These are phyloP conservation scores for Lentinus tigrinus DNA, from an alignment of 768 basidiomycete species.

Conservation along the genomic window DNA sequence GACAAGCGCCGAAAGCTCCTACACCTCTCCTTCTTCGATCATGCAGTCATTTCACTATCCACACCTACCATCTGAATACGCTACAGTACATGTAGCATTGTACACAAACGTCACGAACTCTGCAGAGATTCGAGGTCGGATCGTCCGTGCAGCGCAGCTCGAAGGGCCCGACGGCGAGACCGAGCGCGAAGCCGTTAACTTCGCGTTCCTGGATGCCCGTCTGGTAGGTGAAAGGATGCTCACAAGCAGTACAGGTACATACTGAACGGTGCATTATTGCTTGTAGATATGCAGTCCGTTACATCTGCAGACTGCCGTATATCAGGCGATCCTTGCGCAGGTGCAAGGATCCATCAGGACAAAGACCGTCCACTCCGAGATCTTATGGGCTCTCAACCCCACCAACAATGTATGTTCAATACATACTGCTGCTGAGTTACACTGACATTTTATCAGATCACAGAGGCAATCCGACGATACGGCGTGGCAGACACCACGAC, in stretches of 20 bases:
- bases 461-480: slow-evolving; percentile 83
- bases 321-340: slow-evolving; percentile 76
- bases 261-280: neutral
- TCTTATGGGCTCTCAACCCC: slow-evolving; percentile 85
- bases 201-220: slow-evolving; percentile 85
- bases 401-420: slow-evolving; percentile 69
- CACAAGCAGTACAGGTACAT: neutral
- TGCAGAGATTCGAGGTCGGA: slow-evolving; percentile 54
- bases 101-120: slow-evolving; percentile 70
- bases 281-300: slow-evolving; percentile 73
- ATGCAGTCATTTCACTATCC: slow-evolving; percentile 61
- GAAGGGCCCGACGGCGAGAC: slow-evolving; percentile 58
- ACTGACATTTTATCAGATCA: slow-evolving; percentile 56
- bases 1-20: no score
- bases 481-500: slow-evolving; percentile 71
- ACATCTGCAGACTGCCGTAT: slow-evolving; percentile 82
- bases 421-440: neutral
- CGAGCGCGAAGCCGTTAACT: slow-evolving; percentile 80
- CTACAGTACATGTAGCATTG: slow-evolving; percentile 57
- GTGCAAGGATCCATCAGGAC: slow-evolving; percentile 64
- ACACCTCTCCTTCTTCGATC: neutral
- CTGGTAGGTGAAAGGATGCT: slow-evolving; percentile 52
- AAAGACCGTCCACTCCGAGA: slow-evolving; percentile 87
- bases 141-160: slow-evolving; percentile 67
- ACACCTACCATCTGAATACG: slow-evolving; percentile 43